Evolutionary conservation across 1,284 basidiomycete species (phyloP).

Genomic region (Trametes polyzona): DNA sequence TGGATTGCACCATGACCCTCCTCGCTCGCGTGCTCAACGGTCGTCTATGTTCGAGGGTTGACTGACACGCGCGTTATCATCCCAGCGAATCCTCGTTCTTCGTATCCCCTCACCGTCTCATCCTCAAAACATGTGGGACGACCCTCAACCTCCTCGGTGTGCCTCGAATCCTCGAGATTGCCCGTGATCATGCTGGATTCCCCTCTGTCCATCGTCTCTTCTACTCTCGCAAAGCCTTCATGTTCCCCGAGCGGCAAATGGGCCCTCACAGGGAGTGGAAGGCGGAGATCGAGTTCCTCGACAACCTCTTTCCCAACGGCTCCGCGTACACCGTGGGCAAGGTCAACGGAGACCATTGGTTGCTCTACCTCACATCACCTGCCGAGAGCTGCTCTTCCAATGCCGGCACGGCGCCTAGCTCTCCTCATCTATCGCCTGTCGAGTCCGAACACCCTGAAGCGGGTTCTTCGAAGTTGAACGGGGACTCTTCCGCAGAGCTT

Average conservation of each 20-base stretch:
- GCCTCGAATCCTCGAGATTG: slow-evolving; percentile 91
- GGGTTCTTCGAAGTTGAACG: slow-evolving; percentile 5
- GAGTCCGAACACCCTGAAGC: slow-evolving; percentile 18
- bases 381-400: slow-evolving; percentile 35
- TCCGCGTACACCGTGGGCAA: slow-evolving; percentile 97
- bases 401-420: slow-evolving; percentile 32
- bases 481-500: slow-evolving; percentile 4
- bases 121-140: slow-evolving; percentile 99
- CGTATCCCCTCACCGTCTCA: slow-evolving; percentile 93
- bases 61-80: background rate
- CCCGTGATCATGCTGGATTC: slow-evolving; percentile 77
- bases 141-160: slow-evolving; percentile 96
- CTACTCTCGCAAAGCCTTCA: slow-evolving; percentile 98
- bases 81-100: slow-evolving; percentile 96
- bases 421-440: slow-evolving; percentile 26
- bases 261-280: slow-evolving; percentile 97
- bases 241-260: slow-evolving; percentile 96
- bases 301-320: slow-evolving; percentile 86
- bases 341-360: slow-evolving; percentile 99
- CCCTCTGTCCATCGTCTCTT: slow-evolving; percentile 85
- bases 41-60: background rate
- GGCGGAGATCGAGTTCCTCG: slow-evolving; percentile 90
- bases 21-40: background rate
- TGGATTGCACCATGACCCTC: background rate
- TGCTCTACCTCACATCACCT: slow-evolving; percentile 88